Conservation (phyloP, 441 rosid genomes). For the Kokia cookei region DNA sequence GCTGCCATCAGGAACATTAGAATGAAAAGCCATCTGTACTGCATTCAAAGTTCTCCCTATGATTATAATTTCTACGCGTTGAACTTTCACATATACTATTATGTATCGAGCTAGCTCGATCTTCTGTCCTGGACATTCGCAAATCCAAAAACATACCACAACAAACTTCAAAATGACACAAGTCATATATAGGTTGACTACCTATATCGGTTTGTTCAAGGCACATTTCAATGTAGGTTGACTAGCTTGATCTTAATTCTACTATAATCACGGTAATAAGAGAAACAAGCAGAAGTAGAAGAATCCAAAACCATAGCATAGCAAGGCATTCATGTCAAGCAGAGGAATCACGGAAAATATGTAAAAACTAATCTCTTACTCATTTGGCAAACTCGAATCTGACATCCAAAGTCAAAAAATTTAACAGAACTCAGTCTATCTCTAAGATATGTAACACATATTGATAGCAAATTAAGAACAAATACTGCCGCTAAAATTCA, state of each 20-base stretch:
- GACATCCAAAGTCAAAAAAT: constrained; percentile 11
- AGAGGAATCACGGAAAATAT: background rate
- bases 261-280: background rate
- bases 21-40: background rate
- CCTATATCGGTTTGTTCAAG: constrained; percentile 3
- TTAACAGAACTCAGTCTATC: constrained; percentile 2
- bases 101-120: background rate
- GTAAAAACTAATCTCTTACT: background rate
- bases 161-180: constrained; percentile 16
- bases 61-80: background rate
- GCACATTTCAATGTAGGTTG: constrained; percentile 7
- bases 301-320: background rate
- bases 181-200: constrained; percentile 7
- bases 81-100: background rate
- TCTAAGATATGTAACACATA: constrained; percentile 11
- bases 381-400: background rate
- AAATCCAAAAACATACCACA: background rate
- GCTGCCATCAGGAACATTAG: background rate
- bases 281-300: background rate
- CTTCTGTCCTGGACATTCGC: background rate
- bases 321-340: background rate
- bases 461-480: constrained; percentile 21
- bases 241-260: background rate
- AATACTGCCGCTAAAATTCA: constrained; percentile 13
- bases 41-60: background rate